These are phyloP conservation scores for Symbiotaphrina buchneri DNA, from an alignment of 495 filamentous ascomycete genomes.

Conservation along the genomic window DNA sequence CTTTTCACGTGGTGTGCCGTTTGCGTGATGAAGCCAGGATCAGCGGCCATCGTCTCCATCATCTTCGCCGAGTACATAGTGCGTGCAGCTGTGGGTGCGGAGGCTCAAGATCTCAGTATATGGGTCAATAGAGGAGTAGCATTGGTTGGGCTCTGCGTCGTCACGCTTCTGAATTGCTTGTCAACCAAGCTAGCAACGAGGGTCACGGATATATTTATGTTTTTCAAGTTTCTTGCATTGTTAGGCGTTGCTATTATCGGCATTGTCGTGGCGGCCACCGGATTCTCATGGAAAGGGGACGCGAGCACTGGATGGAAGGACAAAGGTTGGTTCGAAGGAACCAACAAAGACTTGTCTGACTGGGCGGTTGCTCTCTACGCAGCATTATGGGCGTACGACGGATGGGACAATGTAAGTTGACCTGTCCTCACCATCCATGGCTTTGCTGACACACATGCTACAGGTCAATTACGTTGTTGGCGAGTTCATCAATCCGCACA, in stretches of 20 bases:
- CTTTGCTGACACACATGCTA: background rate
- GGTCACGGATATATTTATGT: slow-evolving; percentile 79
- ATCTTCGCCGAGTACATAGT: slow-evolving; percentile 97
- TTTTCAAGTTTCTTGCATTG: slow-evolving; percentile 84
- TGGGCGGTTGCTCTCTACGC: slow-evolving; percentile 91
- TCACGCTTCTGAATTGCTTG: slow-evolving; percentile 72
- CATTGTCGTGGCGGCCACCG: slow-evolving; percentile 74
- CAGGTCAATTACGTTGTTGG: slow-evolving; percentile 94
- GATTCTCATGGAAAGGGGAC: slow-evolving; percentile 48
- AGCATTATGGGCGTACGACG: slow-evolving; percentile 93
- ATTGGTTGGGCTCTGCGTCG: slow-evolving; percentile 44
- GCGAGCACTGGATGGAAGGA: slow-evolving; percentile 77
- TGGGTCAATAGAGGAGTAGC: slow-evolving; percentile 90
- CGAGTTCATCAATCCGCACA: slow-evolving; percentile 77
- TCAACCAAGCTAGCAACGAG: slow-evolving; percentile 73
- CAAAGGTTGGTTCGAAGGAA: slow-evolving; percentile 72
- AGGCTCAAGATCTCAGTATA: slow-evolving; percentile 44
- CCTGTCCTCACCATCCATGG: slow-evolving; percentile 1
- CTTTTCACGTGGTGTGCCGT: slow-evolving; percentile 93
- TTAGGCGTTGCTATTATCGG: slow-evolving; percentile 73
- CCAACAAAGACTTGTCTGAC: slow-evolving; percentile 49
- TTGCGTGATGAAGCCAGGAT: slow-evolving; percentile 79
- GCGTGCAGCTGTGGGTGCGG: slow-evolving; percentile 59
- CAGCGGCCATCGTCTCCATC: slow-evolving; percentile 83
- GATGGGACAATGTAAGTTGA: slow-evolving; percentile 83